Percentiles rank a stretch among this genome's conserved stretches.
phyloP scores from a whole-genome alignment of 345 rosid species.

The Arabis alpina region DNA sequence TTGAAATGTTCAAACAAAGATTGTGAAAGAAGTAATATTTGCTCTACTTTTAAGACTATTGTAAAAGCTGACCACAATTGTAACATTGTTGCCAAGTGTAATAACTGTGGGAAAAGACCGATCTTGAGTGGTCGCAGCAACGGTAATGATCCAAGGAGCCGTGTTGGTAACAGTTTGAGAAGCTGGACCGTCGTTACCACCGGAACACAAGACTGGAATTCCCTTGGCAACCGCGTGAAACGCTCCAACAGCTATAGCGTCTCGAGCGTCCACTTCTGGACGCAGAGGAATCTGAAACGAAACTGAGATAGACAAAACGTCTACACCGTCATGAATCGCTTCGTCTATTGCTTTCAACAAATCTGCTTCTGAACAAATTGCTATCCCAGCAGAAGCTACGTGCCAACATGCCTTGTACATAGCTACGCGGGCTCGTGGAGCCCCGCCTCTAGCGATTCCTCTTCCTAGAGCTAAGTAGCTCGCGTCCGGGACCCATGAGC shows the following conservation, averaged over 20 bases:
- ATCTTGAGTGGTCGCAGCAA: constrained; percentile 61
- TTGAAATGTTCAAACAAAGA: neutral
- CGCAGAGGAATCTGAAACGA: constrained; percentile 39
- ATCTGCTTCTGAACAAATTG: constrained; percentile 42
- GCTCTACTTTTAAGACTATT: neutral
- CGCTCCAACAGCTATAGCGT: constrained; percentile 48
- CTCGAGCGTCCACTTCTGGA: constrained; percentile 42
- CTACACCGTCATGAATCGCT: constrained; percentile 60
- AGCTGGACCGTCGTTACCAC: constrained; percentile 46
- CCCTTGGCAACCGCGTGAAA: constrained; percentile 57
- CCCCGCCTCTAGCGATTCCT: neutral
- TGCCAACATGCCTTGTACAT: constrained; percentile 61
- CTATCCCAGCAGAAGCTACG: constrained; percentile 30
- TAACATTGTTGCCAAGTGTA: constrained; percentile 46
- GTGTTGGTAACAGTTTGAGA: constrained; percentile 48
- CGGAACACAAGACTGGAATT: constrained; percentile 42
- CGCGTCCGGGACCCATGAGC: constrained; percentile 48
- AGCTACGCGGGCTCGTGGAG: constrained; percentile 55
- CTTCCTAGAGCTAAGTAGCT: constrained; percentile 13
- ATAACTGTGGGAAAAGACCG: constrained; percentile 49
- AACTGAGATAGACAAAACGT: constrained; percentile 50
- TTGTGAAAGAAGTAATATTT: neutral
- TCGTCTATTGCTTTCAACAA: constrained; percentile 58
- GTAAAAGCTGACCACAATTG: constrained; percentile 34
- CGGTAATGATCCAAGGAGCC: constrained; percentile 61